A percentile compares a stretch with the other conserved stretches of the same genome.
Conservation (phyloP, 306 rosid species). For the Argentina anserina region DNA sequence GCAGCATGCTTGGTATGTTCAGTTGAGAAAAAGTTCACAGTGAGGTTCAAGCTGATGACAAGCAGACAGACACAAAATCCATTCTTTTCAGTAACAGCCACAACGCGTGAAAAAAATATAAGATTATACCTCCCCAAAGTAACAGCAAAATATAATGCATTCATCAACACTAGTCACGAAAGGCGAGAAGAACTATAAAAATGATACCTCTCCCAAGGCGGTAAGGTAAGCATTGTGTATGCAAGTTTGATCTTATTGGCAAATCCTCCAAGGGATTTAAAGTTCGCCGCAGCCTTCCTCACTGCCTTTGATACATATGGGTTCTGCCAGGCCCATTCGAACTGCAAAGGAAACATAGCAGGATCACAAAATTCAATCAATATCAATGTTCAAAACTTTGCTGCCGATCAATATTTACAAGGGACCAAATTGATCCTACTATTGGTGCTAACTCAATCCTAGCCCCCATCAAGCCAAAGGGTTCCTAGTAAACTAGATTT, state of each 20-base stretch:
- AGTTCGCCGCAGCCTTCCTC: slow-evolving; percentile 73
- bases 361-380: neutral
- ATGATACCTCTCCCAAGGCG: slow-evolving; percentile 73
- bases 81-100: slow-evolving; percentile 1
- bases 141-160: neutral
- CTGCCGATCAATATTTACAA: neutral
- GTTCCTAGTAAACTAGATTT: neutral
- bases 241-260: slow-evolving; percentile 87
- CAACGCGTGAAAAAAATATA: no score
- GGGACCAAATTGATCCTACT: neutral
- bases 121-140: no score
- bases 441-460: neutral
- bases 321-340: slow-evolving; percentile 99
- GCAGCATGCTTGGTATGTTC: slow-evolving; percentile 68
- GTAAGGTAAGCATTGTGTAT: slow-evolving; percentile 90
- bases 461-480: neutral
- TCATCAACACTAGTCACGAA: neutral
- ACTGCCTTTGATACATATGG: slow-evolving; percentile 87
- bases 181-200: neutral
- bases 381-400: neutral
- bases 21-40: slow-evolving; percentile 78
- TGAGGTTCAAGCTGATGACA: slow-evolving; percentile 65
- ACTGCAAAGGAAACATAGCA: slow-evolving; percentile 41
- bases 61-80: slow-evolving; percentile 18
- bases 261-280: slow-evolving; percentile 83